Evolutionary conservation across 768 basidiomycete species (phyloP).

Genomic region (Flagelloscypha sp.): DNA sequence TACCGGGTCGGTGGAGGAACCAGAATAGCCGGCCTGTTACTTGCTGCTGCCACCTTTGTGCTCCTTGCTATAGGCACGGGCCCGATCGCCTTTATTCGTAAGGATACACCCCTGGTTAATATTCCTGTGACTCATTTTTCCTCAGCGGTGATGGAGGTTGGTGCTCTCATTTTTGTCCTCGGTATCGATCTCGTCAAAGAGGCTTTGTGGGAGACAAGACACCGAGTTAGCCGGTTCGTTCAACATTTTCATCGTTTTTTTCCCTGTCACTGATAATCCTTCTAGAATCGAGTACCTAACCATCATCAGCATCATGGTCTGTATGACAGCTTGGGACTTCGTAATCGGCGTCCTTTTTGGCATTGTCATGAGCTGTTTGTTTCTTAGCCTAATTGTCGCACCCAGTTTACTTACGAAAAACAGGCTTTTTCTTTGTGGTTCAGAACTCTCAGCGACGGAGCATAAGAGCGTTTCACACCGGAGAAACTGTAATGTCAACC

Average conservation of each 20-base stretch:
- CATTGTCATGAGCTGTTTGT: slow-evolving; percentile 81
- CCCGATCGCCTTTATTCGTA: slow-evolving; percentile 89
- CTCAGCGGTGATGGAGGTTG: slow-evolving; percentile 84
- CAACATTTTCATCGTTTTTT: background rate
- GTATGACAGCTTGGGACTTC: slow-evolving; percentile 93
- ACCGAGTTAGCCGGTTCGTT: slow-evolving; percentile 70
- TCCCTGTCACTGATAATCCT: slow-evolving; percentile 4
- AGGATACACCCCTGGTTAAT: slow-evolving; percentile 19
- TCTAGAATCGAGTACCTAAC: slow-evolving; percentile 72
- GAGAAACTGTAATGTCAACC: slow-evolving; percentile 79
- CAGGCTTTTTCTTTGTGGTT: slow-evolving; percentile 94
- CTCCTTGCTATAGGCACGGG: slow-evolving; percentile 79
- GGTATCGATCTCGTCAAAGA: slow-evolving; percentile 94
- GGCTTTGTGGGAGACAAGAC: slow-evolving; percentile 91
- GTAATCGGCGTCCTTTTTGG: slow-evolving; percentile 90
- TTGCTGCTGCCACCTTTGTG: slow-evolving; percentile 63
- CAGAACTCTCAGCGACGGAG: slow-evolving; percentile 83
- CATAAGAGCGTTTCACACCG: slow-evolving; percentile 77
- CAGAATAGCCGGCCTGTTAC: slow-evolving; percentile 75
- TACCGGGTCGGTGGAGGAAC: slow-evolving; percentile 90
- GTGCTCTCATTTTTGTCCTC: slow-evolving; percentile 86
- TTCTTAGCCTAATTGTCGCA: background rate
- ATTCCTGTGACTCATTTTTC: slow-evolving; percentile 1
- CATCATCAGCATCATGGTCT: slow-evolving; percentile 77
- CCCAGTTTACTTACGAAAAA: background rate